Evolutionary conservation across 2,329 filamentous ascomycete species (phyloP).

Genomic region (Ophiostoma quercus): DNA sequence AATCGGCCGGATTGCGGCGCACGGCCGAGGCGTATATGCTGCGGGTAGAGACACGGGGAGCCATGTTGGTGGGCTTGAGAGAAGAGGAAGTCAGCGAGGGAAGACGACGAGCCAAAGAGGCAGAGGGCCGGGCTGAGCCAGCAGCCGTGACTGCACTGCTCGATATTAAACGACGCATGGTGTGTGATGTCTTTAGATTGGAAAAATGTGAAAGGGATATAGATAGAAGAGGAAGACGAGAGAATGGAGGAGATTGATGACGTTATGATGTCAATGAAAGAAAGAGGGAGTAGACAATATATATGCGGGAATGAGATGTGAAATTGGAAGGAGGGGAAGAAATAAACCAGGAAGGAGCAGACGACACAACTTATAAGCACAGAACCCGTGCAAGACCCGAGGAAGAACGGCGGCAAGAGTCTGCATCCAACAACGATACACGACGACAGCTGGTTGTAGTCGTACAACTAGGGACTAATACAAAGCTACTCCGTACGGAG

Average conservation of each 20-base stretch:
- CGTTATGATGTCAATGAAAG: neutral
- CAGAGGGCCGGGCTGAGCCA: conserved; percentile 22
- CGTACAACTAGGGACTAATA: neutral
- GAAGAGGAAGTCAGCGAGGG: neutral
- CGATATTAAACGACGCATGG: conserved; percentile 46
- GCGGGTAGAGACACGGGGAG: conserved; percentile 37
- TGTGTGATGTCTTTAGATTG: neutral
- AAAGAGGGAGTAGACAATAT: neutral
- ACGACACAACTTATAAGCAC: neutral
- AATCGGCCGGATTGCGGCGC: conserved; percentile 47
- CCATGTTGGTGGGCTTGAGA: neutral
- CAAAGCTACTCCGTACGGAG: neutral
- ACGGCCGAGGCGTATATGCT: conserved; percentile 54
- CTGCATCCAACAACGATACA: neutral
- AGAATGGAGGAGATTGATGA: neutral
- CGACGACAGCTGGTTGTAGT: neutral
- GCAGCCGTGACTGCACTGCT: conserved; percentile 36
- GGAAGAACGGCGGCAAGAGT: neutral
- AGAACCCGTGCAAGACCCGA: neutral
- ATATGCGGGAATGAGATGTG: neutral
- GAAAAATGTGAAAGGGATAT: neutral
- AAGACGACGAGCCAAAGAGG: neutral
- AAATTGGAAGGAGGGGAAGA: neutral
- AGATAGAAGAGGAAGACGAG: neutral
- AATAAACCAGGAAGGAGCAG: neutral